Percentiles rank a stretch among this genome's conserved stretches.
Conservation (phyloP, 2,329 filamentous ascomycete species). For the Stemphylium vesicarium region DNA sequence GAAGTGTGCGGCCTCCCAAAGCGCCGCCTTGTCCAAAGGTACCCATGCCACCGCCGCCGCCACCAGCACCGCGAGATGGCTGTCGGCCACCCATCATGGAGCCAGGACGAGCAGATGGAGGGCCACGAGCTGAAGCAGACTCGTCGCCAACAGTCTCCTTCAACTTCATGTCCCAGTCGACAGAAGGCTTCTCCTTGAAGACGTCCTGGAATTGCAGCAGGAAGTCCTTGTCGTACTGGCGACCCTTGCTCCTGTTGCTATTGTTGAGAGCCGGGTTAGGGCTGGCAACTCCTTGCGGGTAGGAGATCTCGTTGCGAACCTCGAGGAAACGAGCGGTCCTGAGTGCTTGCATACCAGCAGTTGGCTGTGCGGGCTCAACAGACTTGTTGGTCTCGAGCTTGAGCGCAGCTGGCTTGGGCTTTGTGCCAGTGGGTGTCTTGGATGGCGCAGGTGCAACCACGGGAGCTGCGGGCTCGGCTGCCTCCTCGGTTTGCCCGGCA, state of each 20-base stretch:
- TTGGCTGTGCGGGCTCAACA: constrained; percentile 90
- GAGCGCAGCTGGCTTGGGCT: constrained; percentile 84
- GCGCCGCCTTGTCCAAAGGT: constrained; percentile 61
- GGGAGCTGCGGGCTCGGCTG: constrained; percentile 55
- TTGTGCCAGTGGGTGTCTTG: constrained; percentile 60
- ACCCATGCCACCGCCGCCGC: constrained; percentile 65
- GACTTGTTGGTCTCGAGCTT: constrained; percentile 87
- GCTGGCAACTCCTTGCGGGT: constrained; percentile 75
- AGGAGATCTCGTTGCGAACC: constrained; percentile 76
- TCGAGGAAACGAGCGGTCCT: constrained; percentile 89
- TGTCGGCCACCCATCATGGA: constrained; percentile 58
- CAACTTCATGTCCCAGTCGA: constrained; percentile 91
- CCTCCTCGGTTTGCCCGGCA: constrained; percentile 41
- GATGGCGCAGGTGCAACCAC: constrained; percentile 23
- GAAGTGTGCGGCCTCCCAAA: constrained; percentile 62
- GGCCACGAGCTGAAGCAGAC: constrained; percentile 66
- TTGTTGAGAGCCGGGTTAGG: constrained; percentile 94
- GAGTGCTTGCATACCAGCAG: constrained; percentile 88
- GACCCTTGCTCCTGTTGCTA: constrained; percentile 78
- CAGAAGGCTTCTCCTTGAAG: constrained; percentile 94
- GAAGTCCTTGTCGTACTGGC: constrained; percentile 96
- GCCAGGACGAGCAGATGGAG: constrained; percentile 65
- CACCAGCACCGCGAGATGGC: constrained; percentile 51
- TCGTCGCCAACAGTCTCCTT: constrained; percentile 84
- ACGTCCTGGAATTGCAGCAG: constrained; percentile 94